Evolutionary conservation across 139 green algal species (phyloP).

Genomic region (Limnomonas spitsbergensis): DNA sequence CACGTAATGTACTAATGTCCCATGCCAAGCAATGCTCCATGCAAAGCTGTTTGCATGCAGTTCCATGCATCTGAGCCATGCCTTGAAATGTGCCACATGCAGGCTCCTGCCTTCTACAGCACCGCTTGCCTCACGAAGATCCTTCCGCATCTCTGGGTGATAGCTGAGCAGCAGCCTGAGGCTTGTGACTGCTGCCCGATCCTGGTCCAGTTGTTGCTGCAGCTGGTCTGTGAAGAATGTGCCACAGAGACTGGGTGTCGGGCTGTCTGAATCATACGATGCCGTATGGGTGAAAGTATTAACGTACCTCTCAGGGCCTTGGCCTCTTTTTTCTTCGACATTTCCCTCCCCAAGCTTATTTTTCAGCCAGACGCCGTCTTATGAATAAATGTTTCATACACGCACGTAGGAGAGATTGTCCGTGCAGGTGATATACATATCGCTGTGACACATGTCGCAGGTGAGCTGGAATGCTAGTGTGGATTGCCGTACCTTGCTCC

Average conservation of each 20-base stretch:
- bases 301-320: background rate
- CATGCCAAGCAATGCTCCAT: background rate
- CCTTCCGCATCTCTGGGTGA: constrained; percentile 29
- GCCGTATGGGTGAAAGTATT: background rate
- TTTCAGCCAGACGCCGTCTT: background rate
- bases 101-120: no score
- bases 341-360: background rate
- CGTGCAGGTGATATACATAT: no score
- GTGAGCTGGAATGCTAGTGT: no score
- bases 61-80: no score
- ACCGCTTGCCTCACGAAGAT: constrained; percentile 30
- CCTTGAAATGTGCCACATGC: no score
- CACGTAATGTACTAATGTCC: no score
- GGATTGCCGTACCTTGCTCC: no score
- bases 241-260: background rate
- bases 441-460: no score
- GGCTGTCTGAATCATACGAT: background rate
- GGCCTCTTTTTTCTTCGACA: background rate
- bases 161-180: constrained; percentile 20
- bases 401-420: no score
- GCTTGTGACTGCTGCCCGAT: constrained; percentile 26
- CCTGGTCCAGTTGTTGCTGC: constrained; percentile 21
- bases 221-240: background rate
- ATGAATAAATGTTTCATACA: background rate
- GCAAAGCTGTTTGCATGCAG: background rate